Base-by-base conservation (phyloP, 2,329 filamentous ascomycete species). In the Trichoderma harzianum region DNA sequence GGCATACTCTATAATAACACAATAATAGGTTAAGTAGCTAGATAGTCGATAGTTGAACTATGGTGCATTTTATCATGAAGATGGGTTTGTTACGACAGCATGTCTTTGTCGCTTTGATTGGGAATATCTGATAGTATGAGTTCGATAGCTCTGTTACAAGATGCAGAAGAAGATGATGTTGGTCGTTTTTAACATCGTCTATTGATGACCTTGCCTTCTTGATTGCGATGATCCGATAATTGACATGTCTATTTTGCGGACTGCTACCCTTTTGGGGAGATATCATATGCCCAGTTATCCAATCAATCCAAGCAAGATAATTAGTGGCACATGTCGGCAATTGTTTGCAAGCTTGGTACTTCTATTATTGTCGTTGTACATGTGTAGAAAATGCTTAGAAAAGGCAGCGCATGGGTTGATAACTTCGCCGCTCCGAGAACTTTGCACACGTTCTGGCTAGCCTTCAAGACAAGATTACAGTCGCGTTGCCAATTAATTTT, bases 391-490 rank as follows among this genome's bases (percentile, higher is more conserved):
- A 18, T 57, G 53, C 7, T 14, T 7, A n/a, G 6, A 24, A 53
- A 24, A 5, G 10, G n/a, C 16, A 18, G 14, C 12, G 43, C 10
- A 21, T 51, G 43, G n/a, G 47, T 53, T 53, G 21, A 14, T 53
- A 2, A 0, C 1, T 4, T 7, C 21, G 21, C 1, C 21, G n/a
- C 5, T 1, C 21, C 11, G 21, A 14, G n/a, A 24, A 24, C 21
- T 12, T 24, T 12, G 1, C 5, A 53, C 3, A 51, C 2, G 5
- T 3, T n/a, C 39, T 43, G 39, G 39, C 16, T 43, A 43, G 39
- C 1, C 21, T 53, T 0, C 4, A 21, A 53, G 47, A 12, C 0
- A 51, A 12, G 2, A 53, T 24, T 14, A 2, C n/a, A 51, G n/a
- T 24, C 5, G 21, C 21, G 3, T 24, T 24, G 11, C 47, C 21